phyloP scores from a whole-genome alignment of 495 filamentous ascomycete species.

The Tetracladium setigerum region DNA sequence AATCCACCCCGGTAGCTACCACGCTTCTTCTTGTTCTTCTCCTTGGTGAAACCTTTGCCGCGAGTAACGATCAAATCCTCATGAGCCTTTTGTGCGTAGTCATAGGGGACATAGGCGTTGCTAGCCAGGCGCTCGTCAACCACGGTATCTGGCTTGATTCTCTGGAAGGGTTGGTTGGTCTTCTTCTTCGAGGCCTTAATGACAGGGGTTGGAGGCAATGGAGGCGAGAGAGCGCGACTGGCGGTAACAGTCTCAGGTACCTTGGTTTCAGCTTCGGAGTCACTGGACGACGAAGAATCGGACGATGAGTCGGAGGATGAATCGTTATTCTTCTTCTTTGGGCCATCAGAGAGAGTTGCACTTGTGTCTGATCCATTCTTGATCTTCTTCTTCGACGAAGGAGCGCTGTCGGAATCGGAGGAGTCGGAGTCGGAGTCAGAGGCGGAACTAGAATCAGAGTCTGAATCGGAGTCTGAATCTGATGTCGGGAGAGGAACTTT shows the following conservation, averaged over 20 bases:
- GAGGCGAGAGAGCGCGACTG: constrained; percentile 20
- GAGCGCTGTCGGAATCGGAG: constrained; percentile 14
- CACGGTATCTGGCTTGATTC: constrained; percentile 47
- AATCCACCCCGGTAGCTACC: constrained; percentile 80
- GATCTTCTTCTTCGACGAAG: constrained; percentile 21
- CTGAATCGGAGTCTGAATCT: neutral
- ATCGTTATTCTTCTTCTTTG: constrained; percentile 3
- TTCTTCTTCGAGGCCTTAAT: constrained; percentile 37
- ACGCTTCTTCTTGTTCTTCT: constrained; percentile 95
- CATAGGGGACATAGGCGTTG: constrained; percentile 74
- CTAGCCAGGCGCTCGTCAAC: constrained; percentile 54
- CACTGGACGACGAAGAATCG: constrained; percentile 14
- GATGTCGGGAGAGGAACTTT: constrained; percentile 19
- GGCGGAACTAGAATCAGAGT: constrained; percentile 9
- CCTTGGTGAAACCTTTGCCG: constrained; percentile 98
- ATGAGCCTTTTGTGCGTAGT: constrained; percentile 82
- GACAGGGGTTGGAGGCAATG: constrained; percentile 43
- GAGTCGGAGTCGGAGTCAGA: constrained; percentile 13
- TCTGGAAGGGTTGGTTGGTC: constrained; percentile 53
- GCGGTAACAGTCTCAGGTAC: constrained; percentile 19
- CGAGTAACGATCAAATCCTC: constrained; percentile 82
- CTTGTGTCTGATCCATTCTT: constrained; percentile 18
- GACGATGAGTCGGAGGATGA: constrained; percentile 14
- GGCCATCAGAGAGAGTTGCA: constrained; percentile 21
- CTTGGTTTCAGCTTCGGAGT: constrained; percentile 26